Conservation (phyloP, 2,329 filamentous ascomycete species). For the Aspergillus melleus region DNA sequence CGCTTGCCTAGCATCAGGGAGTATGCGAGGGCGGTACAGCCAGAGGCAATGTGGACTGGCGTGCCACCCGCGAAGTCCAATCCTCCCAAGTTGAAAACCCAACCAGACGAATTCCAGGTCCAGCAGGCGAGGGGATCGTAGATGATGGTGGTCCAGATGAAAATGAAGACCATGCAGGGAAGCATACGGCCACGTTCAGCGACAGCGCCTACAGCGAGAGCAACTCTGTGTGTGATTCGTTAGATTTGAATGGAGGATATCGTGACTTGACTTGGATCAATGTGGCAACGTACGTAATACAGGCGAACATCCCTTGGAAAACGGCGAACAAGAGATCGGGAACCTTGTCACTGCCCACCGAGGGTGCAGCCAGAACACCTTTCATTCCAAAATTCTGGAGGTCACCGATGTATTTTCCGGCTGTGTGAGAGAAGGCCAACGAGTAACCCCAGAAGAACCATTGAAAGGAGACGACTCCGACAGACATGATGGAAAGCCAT, state of each 20-base stretch:
- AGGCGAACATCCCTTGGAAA: conserved; percentile 63
- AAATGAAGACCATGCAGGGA: conserved; percentile 88
- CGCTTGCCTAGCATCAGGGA: conserved; percentile 89
- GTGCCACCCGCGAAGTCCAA: conserved; percentile 89
- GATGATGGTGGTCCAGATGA: conserved; percentile 84
- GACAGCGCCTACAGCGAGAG: conserved; percentile 79
- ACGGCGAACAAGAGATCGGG: conserved; percentile 83
- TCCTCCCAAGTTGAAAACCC: conserved; percentile 76
- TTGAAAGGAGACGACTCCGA: conserved; percentile 78
- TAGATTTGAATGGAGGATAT: neutral
- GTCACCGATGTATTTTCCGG: conserved; percentile 74
- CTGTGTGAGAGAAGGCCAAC: conserved; percentile 75
- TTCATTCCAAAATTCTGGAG: conserved; percentile 77
- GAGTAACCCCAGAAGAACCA: conserved; percentile 98
- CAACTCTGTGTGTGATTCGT: conserved; percentile 57
- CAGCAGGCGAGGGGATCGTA: conserved; percentile 94
- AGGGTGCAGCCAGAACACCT: conserved; percentile 72
- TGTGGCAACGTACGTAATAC: conserved; percentile 68
- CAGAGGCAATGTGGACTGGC: conserved; percentile 84
- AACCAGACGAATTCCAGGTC: conserved; percentile 86
- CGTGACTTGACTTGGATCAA: neutral
- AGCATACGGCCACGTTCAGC: conserved; percentile 87
- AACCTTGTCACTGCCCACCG: conserved; percentile 69
- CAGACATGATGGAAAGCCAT: conserved; percentile 80
- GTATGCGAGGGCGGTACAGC: conserved; percentile 81